Evolutionary conservation across 2,329 filamentous ascomycete species (phyloP).

Genomic region (Capronia epimyces): DNA sequence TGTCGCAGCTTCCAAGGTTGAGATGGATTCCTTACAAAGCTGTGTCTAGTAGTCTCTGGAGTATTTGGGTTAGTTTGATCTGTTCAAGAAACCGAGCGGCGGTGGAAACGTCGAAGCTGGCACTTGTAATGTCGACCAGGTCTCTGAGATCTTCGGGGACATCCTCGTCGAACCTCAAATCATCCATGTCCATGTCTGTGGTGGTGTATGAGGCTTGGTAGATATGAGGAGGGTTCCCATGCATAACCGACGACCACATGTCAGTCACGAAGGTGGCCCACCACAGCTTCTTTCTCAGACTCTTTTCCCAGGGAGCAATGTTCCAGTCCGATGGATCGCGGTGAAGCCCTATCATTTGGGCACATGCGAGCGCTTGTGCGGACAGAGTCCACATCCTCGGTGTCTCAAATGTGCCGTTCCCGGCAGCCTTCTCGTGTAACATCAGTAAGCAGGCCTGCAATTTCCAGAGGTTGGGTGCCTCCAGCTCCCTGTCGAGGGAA

Average conservation of each 20-base stretch:
- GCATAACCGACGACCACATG: constrained; percentile 44
- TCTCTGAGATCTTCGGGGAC: constrained; percentile 35
- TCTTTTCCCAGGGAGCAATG: constrained; percentile 39
- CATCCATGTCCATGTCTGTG: constrained; percentile 37
- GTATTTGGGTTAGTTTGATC: constrained; percentile 21
- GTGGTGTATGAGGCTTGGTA: constrained; percentile 41
- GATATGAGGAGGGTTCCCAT: constrained; percentile 47
- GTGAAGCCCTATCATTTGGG: constrained; percentile 46
- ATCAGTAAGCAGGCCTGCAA: constrained; percentile 47
- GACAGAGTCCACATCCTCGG: constrained; percentile 44
- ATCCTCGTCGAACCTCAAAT: constrained; percentile 43
- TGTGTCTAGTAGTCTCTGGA: constrained; percentile 19
- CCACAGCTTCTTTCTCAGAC: constrained; percentile 43
- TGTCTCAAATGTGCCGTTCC: constrained; percentile 45
- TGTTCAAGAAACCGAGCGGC: constrained; percentile 38
- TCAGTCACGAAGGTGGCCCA: constrained; percentile 44
- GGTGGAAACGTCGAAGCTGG: constrained; percentile 34
- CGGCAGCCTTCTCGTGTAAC: constrained; percentile 43
- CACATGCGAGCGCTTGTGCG: constrained; percentile 42
- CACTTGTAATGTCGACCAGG: constrained; percentile 36
- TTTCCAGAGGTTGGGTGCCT: constrained; percentile 45
- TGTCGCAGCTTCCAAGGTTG: not conserved
- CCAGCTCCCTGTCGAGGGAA: constrained; percentile 43
- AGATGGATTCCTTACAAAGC: constrained; percentile 16
- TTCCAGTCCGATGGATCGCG: constrained; percentile 43